Evolutionary conservation across 768 basidiomycete species (phyloP), one percentile per base, ranked within the genome.

Genomic region (Coprinopsis sp.): DNA sequence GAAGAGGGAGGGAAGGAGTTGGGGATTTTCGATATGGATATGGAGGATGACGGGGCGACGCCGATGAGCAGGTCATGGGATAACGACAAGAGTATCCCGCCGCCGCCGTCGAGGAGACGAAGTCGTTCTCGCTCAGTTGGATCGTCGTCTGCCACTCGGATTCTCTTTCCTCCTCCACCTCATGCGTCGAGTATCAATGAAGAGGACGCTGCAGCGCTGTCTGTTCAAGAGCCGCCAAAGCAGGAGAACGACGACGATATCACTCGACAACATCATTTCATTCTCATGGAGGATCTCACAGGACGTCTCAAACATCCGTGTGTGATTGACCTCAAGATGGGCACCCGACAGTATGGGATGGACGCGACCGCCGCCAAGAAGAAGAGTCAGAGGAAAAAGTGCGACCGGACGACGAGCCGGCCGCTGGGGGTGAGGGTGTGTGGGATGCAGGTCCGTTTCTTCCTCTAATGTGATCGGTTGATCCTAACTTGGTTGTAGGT

Each of bases 241-340:
- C n/a, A n/a, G n/a, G n/a, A n/a, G n/a, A n/a, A n/a, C n/a, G n/a
- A n/a, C n/a, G n/a, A n/a, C n/a, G n/a, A n/a, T n/a, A 69, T 86
- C 37, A 82, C 91, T 6, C 82, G 95, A 11, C 94, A 96, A 65
- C 93, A 96, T 60, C 88, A 97, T 62, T 99, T 98, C 61, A 96
- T 99, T 57, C 77, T 98, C 55, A 96, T 99, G 93, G 96, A 99
- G 66, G 96, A 99, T 60, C 71, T 99, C 38, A 99, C 96, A 2
- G 96, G 96, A 21, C 73, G 87, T 27, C 65, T 96, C 59, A 94
- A 88, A 65, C 79, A 78, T 40, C 90, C 96, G 7, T 99, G 96
- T 59, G 95, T 99, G 33, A 79, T 98, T 58, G 96, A 99, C 65
- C 72, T 99, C 57, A 99, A 99, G 73, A 98, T 98, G 96, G 96